phyloP scores from a whole-genome alignment of 371 early-diverging fungal genomes.

The Circinella umbellata region DNA sequence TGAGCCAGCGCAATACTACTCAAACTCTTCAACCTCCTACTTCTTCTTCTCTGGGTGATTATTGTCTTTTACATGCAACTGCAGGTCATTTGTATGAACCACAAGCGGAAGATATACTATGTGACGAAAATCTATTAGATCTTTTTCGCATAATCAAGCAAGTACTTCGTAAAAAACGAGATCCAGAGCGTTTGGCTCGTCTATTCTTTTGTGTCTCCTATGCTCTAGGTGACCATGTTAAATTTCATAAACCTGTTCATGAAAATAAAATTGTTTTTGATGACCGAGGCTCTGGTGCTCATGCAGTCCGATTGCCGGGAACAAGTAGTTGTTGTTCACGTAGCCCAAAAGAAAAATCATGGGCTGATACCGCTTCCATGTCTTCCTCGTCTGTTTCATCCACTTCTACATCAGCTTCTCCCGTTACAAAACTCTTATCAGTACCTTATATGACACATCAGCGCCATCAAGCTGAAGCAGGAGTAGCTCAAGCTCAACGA shows the following conservation, averaged over 20 bases:
- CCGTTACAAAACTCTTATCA: slow-evolving; percentile 30
- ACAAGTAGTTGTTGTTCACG: slow-evolving; percentile 28
- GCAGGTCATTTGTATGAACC: slow-evolving; percentile 25
- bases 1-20: too few species aligned
- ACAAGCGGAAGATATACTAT: slow-evolving; percentile 51
- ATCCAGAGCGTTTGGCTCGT: slow-evolving; percentile 42
- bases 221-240: slow-evolving; percentile 46
- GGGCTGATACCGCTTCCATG: slow-evolving; percentile 29
- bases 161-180: slow-evolving; percentile 42
- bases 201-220: slow-evolving; percentile 49
- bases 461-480: slow-evolving; percentile 4
- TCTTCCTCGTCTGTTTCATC: slow-evolving; percentile 16
- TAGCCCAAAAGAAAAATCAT: slow-evolving; percentile 13
- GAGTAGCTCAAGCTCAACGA: neutral
- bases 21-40: too few species aligned
- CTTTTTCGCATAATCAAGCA: slow-evolving; percentile 47
- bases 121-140: slow-evolving; percentile 47
- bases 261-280: slow-evolving; percentile 43
- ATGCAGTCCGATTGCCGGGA: slow-evolving; percentile 35
- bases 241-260: slow-evolving; percentile 41
- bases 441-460: slow-evolving; percentile 39
- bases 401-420: slow-evolving; percentile 16
- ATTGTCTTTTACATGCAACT: slow-evolving; percentile 7
- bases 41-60: neutral
- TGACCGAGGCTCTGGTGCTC: slow-evolving; percentile 14